Conservation (phyloP, 805 yeast genomes). For the Candida krabiensis region DNA sequence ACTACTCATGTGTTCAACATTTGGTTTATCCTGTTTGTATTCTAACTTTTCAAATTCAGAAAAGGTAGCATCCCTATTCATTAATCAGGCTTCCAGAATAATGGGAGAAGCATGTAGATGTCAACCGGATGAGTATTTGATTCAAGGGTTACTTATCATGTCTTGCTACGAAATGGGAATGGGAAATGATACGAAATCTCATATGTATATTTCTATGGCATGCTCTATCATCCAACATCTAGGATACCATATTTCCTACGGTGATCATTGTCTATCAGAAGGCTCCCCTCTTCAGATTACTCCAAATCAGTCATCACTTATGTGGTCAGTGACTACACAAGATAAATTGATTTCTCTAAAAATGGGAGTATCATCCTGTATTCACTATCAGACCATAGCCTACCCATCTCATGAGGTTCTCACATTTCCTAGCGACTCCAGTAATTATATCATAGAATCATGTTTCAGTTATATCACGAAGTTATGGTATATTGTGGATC, state of each 20-base stretch:
- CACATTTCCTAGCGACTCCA: slow-evolving; percentile 7
- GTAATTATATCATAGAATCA: slow-evolving; percentile 22
- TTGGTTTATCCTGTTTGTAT: slow-evolving; percentile 27
- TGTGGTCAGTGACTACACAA: slow-evolving; percentile 34
- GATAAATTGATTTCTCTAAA: slow-evolving; percentile 30
- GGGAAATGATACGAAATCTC: slow-evolving; percentile 32
- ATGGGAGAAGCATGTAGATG: slow-evolving; percentile 23
- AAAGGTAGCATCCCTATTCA: slow-evolving; percentile 17
- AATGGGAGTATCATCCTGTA: slow-evolving; percentile 32
- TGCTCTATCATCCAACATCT: slow-evolving; percentile 35
- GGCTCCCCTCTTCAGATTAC: slow-evolving; percentile 26
- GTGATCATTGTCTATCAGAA: slow-evolving; percentile 18
- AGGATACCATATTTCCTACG: slow-evolving; percentile 33
- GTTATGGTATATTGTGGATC: slow-evolving; percentile 32
- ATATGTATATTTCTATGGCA: slow-evolving; percentile 30
- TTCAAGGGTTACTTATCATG: slow-evolving; percentile 27
- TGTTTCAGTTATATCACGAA: slow-evolving; percentile 28
- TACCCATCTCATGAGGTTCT: slow-evolving; percentile 30
- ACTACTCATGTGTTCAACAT: slow-evolving; percentile 25
- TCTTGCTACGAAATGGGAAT: slow-evolving; percentile 34
- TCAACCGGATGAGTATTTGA: slow-evolving; percentile 23
- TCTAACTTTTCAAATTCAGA: slow-evolving; percentile 18
- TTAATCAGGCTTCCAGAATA: slow-evolving; percentile 27
- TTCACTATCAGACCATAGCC: slow-evolving; percentile 35
- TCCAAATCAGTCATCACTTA: slow-evolving; percentile 26